Evolutionary conservation across 2,329 filamentous ascomycete genomes (phyloP), one percentile per base, ranked within the genome.

Genomic region (Aspergillus candidus): DNA sequence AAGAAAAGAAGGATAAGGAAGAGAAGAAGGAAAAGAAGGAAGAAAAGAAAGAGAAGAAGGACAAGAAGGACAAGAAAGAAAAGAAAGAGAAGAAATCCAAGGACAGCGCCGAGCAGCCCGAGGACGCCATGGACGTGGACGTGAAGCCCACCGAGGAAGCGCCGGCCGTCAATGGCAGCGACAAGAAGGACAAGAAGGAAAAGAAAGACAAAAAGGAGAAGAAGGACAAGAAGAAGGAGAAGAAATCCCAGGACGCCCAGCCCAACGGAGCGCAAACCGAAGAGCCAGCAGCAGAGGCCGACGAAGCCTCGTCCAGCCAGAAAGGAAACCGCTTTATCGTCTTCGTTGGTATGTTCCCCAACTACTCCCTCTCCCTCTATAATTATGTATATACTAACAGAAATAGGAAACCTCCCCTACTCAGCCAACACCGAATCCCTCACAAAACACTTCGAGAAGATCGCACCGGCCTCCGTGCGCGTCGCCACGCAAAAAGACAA

Each of bases 371-470:
- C n/a, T n/a, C n/a, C n/a, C n/a, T n/a, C n/a, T n/a, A n/a, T n/a
- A n/a, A n/a, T n/a, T n/a, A n/a, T n/a, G n/a, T n/a, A n/a, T n/a
- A n/a, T n/a, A n/a, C n/a, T 33, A 12, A 29, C 32, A 13, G 30
- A 6, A 31, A 13, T 54, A 78, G 88, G 91, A 64, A 96, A 96
- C 71, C 83, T 97, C 5, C 91, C 91, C 39, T 96, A 81, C 77
- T 82, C 77, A 49, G 86, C 88, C 33, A 95, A 84, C 4, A 75
- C 77, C 40, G 78, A 78, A 39, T 75, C 80, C 34, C 78, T 97
- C 49, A 70, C 72, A 45, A 73, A 78, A 46, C 90, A 96, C 72
- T 96, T 96, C 66, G 76, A 81, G 34, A 81, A 85, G 50, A 79
- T 95, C 51, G 71, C 79, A 40, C 88, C 88, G 7, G 75, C 72